A percentile compares a stretch with the other conserved stretches of the same genome.
Conservation (phyloP, 164 flowering plant genomes). For the Malania oleifera region DNA sequence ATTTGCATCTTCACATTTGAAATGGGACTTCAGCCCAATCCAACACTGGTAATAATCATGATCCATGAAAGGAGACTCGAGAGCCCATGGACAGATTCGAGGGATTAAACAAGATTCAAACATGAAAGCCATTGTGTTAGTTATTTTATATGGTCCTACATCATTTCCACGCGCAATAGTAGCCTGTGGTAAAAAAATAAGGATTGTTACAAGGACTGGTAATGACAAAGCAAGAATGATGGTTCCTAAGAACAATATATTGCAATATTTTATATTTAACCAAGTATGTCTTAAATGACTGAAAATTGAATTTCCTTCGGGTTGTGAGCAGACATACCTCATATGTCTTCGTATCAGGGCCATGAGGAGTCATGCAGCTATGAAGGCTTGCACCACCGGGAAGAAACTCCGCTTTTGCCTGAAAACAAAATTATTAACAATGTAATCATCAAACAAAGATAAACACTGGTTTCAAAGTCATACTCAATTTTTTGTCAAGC, state of each 20-base stretch:
- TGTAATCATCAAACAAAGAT: background rate
- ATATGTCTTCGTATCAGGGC: conserved; percentile 87
- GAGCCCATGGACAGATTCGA: conserved; percentile 77
- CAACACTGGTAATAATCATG: conserved; percentile 86
- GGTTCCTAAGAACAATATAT: too few species aligned
- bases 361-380: conserved; percentile 98
- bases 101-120: conserved; percentile 88
- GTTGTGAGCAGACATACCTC: conserved; percentile 46
- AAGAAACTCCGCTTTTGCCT: conserved; percentile 91
- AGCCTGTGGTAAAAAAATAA: conserved; percentile 45
- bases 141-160: conserved; percentile 56
- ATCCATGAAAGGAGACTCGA: conserved; percentile 71
- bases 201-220: background rate
- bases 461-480: too few species aligned
- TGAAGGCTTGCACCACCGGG: conserved; percentile 98
- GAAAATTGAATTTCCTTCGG: too few species aligned
- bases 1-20: conserved; percentile 24
- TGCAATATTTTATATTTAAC: too few species aligned
- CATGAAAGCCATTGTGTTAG: conserved; percentile 85
- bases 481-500: too few species aligned
- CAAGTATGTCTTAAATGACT: too few species aligned
- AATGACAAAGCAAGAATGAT: too few species aligned
- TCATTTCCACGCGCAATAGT: conserved; percentile 54
- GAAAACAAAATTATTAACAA: conserved; percentile 13
- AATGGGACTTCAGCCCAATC: conserved; percentile 86